Conservation (phyloP, 768 basidiomycete genomes). For the Dentipellis sp. region DNA sequence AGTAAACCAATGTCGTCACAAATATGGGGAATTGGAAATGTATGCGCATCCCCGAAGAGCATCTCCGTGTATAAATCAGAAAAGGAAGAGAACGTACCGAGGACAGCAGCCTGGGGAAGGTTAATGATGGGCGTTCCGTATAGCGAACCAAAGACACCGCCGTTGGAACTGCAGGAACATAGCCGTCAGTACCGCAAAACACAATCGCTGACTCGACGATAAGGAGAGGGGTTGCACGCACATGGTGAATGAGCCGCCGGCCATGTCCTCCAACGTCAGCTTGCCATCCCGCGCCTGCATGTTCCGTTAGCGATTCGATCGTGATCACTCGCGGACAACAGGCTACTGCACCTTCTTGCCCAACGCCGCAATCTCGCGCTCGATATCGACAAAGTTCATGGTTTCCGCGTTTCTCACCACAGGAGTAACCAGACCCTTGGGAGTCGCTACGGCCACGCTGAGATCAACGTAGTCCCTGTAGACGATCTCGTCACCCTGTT, state of each 20-base stretch:
- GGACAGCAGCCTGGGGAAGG: slow-evolving; percentile 87
- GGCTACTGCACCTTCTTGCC: slow-evolving; percentile 66
- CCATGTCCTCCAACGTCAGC: slow-evolving; percentile 95
- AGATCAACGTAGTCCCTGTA: slow-evolving; percentile 91
- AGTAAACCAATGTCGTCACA: not conserved
- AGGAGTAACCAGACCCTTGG: slow-evolving; percentile 95
- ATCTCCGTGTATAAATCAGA: not conserved
- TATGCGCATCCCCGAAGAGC: not conserved
- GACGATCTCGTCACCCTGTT: slow-evolving; percentile 74
- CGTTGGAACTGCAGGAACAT: slow-evolving; percentile 67
- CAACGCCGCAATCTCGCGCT: slow-evolving; percentile 83
- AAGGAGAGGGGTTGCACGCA: slow-evolving; percentile 27
- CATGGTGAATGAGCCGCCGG: slow-evolving; percentile 99
- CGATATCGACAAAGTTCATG: slow-evolving; percentile 84
- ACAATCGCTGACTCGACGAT: not conserved
- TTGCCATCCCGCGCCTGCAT: slow-evolving; percentile 79
- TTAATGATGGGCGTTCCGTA: slow-evolving; percentile 99
- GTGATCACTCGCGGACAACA: slow-evolving; percentile 5
- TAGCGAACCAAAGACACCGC: slow-evolving; percentile 95
- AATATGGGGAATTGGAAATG: slow-evolving; percentile 4
- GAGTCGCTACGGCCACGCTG: slow-evolving; percentile 93
- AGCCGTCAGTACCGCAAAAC: not conserved
- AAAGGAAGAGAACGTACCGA: slow-evolving; percentile 42
- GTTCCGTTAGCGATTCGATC: slow-evolving; percentile 1
- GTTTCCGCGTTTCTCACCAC: slow-evolving; percentile 86